Evolutionary conservation across 768 basidiomycete species (phyloP), one percentile per base, ranked within the genome.

Genomic region (Rhodocollybia butyracea): DNA sequence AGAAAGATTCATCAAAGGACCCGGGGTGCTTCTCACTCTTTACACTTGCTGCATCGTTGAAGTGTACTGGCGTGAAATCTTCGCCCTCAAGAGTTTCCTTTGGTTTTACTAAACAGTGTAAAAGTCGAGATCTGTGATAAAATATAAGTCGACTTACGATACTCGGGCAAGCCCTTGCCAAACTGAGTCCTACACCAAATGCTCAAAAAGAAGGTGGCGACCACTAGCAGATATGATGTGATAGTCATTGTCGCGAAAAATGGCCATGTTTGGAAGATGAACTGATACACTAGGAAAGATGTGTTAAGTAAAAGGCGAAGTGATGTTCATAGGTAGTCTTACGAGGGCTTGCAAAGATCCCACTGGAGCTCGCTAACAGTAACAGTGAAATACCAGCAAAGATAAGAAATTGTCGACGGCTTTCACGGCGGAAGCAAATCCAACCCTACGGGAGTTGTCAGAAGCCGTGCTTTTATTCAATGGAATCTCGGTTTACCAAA

Each of bases 161-260:
- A 83, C 29, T 82, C 77, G 3, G 74, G 73, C 10, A 83, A 70
- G 1, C 82, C 83, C 60, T 75, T 78, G 10, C 78, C 82, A 61
- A 83, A 85, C 59, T 82, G 76, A 27, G 76, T 55, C 50, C 80
- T 71, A 64, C 81, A 83, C n/a, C 77, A 43, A 41, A 82, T 42
- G 6, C 75, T 80, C 10, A 83, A 58, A 29, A 69, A 56, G n/a
- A 72, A 68, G 3, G 78, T 76, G 6, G 67, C 58, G 7, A 80
- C 61, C 30, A 76, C 64, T 15, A 82, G 63, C 24, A 74, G 46
- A 57, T 76, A 78, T 0, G 79, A 64, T 4, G 75, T 38, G 8
- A 64, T 46, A 7, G 59, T 57, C 57, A 82, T 66, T 5, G 75
- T 75, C 3, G 77, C 73, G 53, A 82, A 81, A 61, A 80, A 81